Base-by-base conservation (phyloP, 2,329 filamentous ascomycete genomes). In the Botrytis fabae region DNA sequence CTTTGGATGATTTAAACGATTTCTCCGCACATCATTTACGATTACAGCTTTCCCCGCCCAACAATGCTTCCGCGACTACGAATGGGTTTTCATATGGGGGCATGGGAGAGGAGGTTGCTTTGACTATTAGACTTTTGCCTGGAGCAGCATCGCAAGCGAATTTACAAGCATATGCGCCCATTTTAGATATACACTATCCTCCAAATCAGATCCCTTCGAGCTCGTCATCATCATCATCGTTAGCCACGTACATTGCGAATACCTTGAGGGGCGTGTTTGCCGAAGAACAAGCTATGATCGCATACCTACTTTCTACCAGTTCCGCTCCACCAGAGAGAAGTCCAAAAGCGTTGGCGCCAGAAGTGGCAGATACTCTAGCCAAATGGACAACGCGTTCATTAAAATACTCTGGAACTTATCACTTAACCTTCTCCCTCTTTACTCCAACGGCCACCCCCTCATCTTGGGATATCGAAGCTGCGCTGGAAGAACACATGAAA, bases 361-460 rank as follows among this genome's bases (percentile, higher is more conserved):
- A 89, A 46, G 83, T 86, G 0, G 84, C 86, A 38, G 88, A 89
- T 59, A 84, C 86, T 0, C 85, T 89, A 77, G 88, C 83, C 78
- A 92, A 86, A 87, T 92, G 94, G 75, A 93, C 93, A 51, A 96
- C 93, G 3, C 88, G 94, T 69, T 94, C 94, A 0, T 88, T 98
- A 79, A 97, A 95, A 81, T 97, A 98, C 81, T 92, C 96, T 6
- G 91, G 95, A 22, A 97, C 93, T 0, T 99, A 98, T 81, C 96
- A 99, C 80, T 85, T 99, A 42, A 97, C 95, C 0, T 97, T 99
- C 80, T 99, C 96, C 0, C 86, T 99, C 4, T 98, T 99, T 81
- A 96, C 94, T 0, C 92, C 92, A 20, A 90, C 90, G 1, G 88
- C 92, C 1, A 82, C 85, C 0, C 96, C 96, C 2, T 97, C 92